Evolutionary conservation across 805 yeast species (phyloP).

Genomic region (Hanseniaspora singularis): DNA sequence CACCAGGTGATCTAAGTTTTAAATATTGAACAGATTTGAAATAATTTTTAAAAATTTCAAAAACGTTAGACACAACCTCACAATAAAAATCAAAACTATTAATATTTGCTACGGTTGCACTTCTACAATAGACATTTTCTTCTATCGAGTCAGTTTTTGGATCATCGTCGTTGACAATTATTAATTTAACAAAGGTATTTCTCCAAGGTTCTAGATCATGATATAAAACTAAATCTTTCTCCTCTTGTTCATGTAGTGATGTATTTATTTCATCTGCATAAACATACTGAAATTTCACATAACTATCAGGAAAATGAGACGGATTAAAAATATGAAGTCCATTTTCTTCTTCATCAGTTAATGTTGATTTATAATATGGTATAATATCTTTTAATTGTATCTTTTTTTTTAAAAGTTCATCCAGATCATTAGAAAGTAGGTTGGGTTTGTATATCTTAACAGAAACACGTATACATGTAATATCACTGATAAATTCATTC

Average conservation of each 20-base stretch:
- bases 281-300: constrained; percentile 1
- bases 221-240: constrained; percentile 47
- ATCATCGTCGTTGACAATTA: constrained; percentile 27
- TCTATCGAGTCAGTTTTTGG: constrained; percentile 1
- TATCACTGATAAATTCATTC: not conserved
- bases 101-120: constrained; percentile 17
- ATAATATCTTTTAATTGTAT: constrained; percentile 30
- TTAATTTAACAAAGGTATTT: constrained; percentile 55
- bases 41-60: constrained; percentile 51
- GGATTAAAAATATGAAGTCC: constrained; percentile 50
- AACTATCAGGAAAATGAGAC: constrained; percentile 70
- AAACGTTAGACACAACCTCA: constrained; percentile 54
- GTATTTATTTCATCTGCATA: not conserved
- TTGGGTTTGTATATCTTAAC: too few species aligned
- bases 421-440: constrained; percentile 29
- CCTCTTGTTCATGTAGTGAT: constrained; percentile 10
- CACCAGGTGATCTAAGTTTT: constrained; percentile 71
- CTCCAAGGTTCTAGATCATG: constrained; percentile 84
- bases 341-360: constrained; percentile 60
- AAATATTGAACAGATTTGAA: constrained; percentile 67
- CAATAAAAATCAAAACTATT: constrained; percentile 55
- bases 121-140: constrained; percentile 13
- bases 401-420: constrained; percentile 32
- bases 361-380: constrained; percentile 48
- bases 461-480: not conserved